phyloP scores from a whole-genome alignment of 2,329 filamentous ascomycete species.

The Pseudogymnoascus sp. region DNA sequence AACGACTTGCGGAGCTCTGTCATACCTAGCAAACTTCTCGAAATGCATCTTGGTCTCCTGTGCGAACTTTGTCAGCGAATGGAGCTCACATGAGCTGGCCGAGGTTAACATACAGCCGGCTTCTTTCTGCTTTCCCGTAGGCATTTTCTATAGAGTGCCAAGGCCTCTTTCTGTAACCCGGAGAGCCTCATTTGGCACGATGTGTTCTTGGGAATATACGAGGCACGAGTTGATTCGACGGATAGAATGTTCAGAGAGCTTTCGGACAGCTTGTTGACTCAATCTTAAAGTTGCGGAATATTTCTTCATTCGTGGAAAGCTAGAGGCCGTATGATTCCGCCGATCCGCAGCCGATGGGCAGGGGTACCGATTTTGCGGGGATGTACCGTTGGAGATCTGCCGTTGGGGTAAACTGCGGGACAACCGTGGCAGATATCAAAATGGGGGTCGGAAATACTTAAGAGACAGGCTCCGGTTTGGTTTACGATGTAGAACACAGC shows the following conservation, averaged over 20 bases:
- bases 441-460: constrained; percentile 8
- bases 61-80: constrained; percentile 8
- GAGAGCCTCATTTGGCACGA: constrained; percentile 50
- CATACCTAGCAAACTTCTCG: constrained; percentile 54
- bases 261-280: constrained; percentile 2
- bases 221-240: not conserved
- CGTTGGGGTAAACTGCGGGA: not conserved
- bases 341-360: not conserved
- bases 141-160: constrained; percentile 79
- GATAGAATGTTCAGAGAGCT: not conserved
- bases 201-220: not conserved
- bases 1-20: constrained; percentile 15
- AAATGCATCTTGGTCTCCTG: constrained; percentile 55
- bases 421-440: not conserved
- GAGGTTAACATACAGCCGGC: constrained; percentile 50
- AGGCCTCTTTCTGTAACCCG: constrained; percentile 82
- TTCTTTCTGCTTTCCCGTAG: constrained; percentile 76
- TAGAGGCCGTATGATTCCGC: constrained; percentile 2
- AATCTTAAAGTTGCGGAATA: not conserved
- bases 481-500: not conserved
- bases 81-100: constrained; percentile 5
- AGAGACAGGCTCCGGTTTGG: not conserved
- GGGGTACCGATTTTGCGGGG: constrained; percentile 1
- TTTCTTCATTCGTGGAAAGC: constrained; percentile 7
- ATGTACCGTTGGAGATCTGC: not conserved